phyloP scores from a whole-genome alignment of 768 basidiomycete genomes.

The Xerocomellus intermedius region DNA sequence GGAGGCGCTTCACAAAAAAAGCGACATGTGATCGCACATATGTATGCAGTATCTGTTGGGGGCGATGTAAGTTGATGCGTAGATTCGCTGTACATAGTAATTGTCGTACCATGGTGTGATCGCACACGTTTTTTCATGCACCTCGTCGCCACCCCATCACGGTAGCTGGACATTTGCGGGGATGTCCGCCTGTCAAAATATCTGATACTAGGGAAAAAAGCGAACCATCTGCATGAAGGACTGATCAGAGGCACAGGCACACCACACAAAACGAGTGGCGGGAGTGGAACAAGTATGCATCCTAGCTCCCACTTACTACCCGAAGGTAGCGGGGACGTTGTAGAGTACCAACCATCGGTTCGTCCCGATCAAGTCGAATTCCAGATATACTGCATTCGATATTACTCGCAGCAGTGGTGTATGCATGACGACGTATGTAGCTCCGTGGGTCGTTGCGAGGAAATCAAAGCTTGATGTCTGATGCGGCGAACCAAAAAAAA shows the following conservation, averaged over 20 bases:
- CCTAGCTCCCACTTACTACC: too few relatives aligned
- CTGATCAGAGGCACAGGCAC: too few relatives aligned
- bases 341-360: background rate
- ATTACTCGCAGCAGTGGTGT: too few relatives aligned
- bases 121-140: background rate
- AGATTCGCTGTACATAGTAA: background rate
- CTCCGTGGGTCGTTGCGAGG: background rate
- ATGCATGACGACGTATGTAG: background rate
- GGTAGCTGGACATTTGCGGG: background rate
- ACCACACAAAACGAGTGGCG: too few relatives aligned
- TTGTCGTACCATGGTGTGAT: background rate
- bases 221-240: too few relatives aligned
- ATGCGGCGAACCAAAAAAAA: background rate
- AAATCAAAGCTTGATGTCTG: background rate
- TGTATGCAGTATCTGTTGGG: slow-evolving; percentile 13
- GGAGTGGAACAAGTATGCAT: too few relatives aligned
- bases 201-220: too few relatives aligned
- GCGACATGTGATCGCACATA: slow-evolving; percentile 16
- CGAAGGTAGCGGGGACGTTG: background rate
- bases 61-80: slow-evolving; percentile 7
- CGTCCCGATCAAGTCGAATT: background rate
- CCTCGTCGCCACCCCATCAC: background rate
- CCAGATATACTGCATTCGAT: background rate
- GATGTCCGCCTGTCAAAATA: too few relatives aligned
- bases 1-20: slow-evolving; percentile 9